phyloP scores from a whole-genome alignment of 768 basidiomycete genomes.

The Leccinellum luteum region DNA sequence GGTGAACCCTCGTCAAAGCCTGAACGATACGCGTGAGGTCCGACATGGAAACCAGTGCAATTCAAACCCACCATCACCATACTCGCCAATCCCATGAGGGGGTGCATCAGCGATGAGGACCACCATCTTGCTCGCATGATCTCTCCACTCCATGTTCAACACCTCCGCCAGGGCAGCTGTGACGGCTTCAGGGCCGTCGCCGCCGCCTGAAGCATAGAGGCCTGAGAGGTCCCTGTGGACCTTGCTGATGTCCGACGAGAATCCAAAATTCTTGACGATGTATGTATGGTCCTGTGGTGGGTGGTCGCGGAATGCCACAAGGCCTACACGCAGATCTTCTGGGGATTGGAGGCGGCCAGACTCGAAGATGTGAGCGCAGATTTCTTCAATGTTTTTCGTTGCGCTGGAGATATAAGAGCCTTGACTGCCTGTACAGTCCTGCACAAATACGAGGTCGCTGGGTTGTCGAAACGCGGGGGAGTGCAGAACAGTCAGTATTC shows the following conservation, averaged over 20 bases:
- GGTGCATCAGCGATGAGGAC: constrained; percentile 97
- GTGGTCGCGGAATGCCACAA: constrained; percentile 95
- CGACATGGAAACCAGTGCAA: not conserved
- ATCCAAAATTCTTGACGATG: constrained; percentile 89
- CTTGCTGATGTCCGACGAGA: constrained; percentile 86
- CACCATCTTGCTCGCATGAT: constrained; percentile 88
- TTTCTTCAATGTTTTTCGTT: constrained; percentile 94
- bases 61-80: constrained; percentile 76
- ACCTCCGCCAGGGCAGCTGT: constrained; percentile 90
- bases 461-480: too few relatives aligned
- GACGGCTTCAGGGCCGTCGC: constrained; percentile 96
- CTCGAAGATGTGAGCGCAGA: constrained; percentile 92
- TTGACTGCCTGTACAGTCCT: constrained; percentile 93
- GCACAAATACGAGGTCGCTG: constrained; percentile 92
- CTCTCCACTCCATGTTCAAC: constrained; percentile 88
- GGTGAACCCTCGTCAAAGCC: constrained; percentile 94
- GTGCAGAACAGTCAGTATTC: constrained; percentile 14
- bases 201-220: constrained; percentile 86
- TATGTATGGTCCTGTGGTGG: constrained; percentile 97
- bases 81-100: constrained; percentile 96
- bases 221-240: constrained; percentile 82
- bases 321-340: constrained; percentile 89
- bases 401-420: constrained; percentile 91
- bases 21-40: constrained; percentile 31
- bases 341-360: constrained; percentile 84